phyloP scores from a whole-genome alignment of 306 rosid species.

The Geum urbanum region DNA sequence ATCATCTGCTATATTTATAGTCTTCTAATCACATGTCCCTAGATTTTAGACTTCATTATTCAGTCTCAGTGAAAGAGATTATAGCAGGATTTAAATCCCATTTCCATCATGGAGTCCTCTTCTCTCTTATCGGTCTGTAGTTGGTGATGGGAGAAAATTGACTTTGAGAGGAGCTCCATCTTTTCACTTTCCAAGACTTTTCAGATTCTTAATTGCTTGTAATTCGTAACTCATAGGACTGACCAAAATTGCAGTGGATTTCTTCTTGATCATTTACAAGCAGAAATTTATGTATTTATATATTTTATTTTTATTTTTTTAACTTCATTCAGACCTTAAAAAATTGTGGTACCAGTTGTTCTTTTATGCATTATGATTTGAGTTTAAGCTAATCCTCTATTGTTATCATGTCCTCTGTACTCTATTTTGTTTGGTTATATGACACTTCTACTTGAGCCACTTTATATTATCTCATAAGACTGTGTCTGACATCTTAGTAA shows the following conservation, averaged over 20 bases:
- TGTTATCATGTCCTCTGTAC: conserved; percentile 1
- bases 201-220: too few species aligned
- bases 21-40: not conserved
- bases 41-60: not conserved
- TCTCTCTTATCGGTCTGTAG: too few species aligned
- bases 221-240: too few species aligned
- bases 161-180: too few species aligned
- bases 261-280: not conserved
- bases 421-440: not conserved
- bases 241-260: not conserved
- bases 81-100: not conserved
- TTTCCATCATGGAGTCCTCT: not conserved
- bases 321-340: not conserved
- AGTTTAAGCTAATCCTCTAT: not conserved
- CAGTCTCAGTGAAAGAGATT: not conserved
- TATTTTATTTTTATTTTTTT: not conserved
- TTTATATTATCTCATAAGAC: not conserved
- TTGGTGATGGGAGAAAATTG: too few species aligned
- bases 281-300: not conserved
- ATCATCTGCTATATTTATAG: not conserved
- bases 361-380: not conserved
- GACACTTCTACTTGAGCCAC: not conserved
- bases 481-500: not conserved
- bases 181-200: too few species aligned
- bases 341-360: not conserved